Percentiles rank a stretch among this genome's conserved stretches.
phyloP scores from a whole-genome alignment of 1,284 basidiomycete genomes.

The Trichosporon faecale region DNA sequence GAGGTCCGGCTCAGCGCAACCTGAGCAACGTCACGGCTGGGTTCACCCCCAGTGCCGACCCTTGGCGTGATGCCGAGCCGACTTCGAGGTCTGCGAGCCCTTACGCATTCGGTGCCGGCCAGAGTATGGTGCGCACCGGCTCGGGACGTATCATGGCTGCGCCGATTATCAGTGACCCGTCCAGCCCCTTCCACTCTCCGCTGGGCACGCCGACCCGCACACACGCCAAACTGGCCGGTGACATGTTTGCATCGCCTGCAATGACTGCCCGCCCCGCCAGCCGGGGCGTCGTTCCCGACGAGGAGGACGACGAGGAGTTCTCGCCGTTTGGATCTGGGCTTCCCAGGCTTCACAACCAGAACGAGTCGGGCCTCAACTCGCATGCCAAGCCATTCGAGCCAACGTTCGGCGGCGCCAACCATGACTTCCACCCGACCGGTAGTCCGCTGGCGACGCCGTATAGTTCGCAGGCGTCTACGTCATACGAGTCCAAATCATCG shows the following conservation, averaged over 20 bases:
- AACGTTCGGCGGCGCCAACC: slow-evolving; percentile 23
- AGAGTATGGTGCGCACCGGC: slow-evolving; percentile 55
- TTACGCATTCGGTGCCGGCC: slow-evolving; percentile 57
- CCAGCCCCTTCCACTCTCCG: slow-evolving; percentile 57
- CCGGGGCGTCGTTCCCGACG: slow-evolving; percentile 42
- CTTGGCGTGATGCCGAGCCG: slow-evolving; percentile 41
- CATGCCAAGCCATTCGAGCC: slow-evolving; percentile 46
- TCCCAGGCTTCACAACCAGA: slow-evolving; percentile 34
- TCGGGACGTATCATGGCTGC: slow-evolving; percentile 86
- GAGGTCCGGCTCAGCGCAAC: slow-evolving; percentile 61
- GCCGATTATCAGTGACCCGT: slow-evolving; percentile 70
- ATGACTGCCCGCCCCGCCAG: slow-evolving; percentile 20
- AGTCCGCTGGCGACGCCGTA: not conserved
- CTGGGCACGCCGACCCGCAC: slow-evolving; percentile 42
- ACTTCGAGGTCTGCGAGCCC: slow-evolving; percentile 40
- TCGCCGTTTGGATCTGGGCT: slow-evolving; percentile 55
- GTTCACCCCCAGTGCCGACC: slow-evolving; percentile 66
- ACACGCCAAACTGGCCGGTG: slow-evolving; percentile 38
- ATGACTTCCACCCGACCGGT: slow-evolving; percentile 14
- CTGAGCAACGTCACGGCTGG: slow-evolving; percentile 68
- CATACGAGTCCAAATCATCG: slow-evolving; percentile 48
- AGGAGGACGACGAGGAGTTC: slow-evolving; percentile 58
- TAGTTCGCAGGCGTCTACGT: slow-evolving; percentile 22
- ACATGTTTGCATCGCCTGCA: slow-evolving; percentile 39
- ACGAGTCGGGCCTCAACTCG: slow-evolving; percentile 30